Evolutionary conservation across 768 basidiomycete genomes (phyloP).

Genomic region (Termitomyces bulborhizus): DNA sequence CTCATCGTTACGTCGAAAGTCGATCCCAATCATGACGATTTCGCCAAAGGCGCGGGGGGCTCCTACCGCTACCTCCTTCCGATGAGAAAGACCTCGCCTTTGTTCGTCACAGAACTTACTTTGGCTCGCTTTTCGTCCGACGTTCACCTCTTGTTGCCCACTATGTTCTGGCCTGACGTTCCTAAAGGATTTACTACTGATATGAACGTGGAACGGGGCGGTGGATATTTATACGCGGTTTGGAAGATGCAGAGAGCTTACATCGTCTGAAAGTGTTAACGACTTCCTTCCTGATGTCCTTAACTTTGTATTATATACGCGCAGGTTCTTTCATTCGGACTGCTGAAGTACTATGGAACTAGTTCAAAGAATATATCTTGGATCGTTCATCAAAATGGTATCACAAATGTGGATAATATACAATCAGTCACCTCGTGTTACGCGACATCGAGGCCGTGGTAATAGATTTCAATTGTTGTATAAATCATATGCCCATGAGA

Average conservation of each 20-base stretch:
- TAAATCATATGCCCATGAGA: too few relatives aligned
- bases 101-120: not conserved
- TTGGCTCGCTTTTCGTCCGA: not conserved
- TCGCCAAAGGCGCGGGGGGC: not conserved
- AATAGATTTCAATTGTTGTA: too few relatives aligned
- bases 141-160: not conserved
- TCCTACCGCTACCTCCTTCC: conserved; percentile 1
- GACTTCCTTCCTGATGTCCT: too few relatives aligned
- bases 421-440: too few relatives aligned
- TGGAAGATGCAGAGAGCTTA: conserved; percentile 1
- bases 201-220: not conserved
- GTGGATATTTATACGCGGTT: not conserved
- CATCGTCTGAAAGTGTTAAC: not conserved
- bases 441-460: too few relatives aligned
- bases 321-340: too few relatives aligned
- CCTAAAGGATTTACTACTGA: not conserved
- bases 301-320: not conserved
- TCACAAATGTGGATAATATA: too few relatives aligned
- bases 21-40: not conserved
- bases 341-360: not conserved
- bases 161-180: not conserved
- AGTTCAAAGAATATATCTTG: too few relatives aligned
- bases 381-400: too few relatives aligned
- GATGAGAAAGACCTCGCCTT: not conserved
- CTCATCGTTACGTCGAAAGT: not conserved